These are phyloP conservation scores for Aspergillus melleus DNA, from an alignment of 2,329 filamentous ascomycete species.

Conservation along the genomic window DNA sequence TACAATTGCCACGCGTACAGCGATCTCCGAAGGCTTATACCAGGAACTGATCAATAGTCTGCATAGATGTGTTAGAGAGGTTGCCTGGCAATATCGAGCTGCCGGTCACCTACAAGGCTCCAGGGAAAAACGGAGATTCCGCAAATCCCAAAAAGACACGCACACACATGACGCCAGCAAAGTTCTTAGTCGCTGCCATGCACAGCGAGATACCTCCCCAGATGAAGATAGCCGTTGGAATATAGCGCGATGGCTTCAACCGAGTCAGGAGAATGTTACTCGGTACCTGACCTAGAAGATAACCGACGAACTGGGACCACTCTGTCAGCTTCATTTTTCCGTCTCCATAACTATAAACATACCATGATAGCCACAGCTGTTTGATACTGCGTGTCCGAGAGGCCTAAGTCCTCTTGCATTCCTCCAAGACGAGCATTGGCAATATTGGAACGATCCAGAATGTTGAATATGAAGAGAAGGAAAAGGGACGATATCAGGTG, in stretches of 20 bases:
- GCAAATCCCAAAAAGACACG: constrained; percentile 44
- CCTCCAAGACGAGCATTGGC: constrained; percentile 66
- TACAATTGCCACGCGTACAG: constrained; percentile 46
- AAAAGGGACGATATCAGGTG: constrained; percentile 17
- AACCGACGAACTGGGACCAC: constrained; percentile 36
- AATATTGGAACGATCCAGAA: constrained; percentile 66
- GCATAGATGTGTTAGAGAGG: not conserved
- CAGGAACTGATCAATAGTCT: constrained; percentile 44
- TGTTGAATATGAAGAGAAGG: constrained; percentile 29
- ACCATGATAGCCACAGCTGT: constrained; percentile 66
- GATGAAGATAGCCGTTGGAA: constrained; percentile 36
- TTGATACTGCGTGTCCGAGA: constrained; percentile 61
- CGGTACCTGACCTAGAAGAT: constrained; percentile 51
- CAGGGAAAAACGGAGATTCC: constrained; percentile 60
- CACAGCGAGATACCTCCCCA: constrained; percentile 21
- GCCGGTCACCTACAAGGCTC: constrained; percentile 34
- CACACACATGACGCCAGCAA: constrained; percentile 20
- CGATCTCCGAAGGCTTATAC: constrained; percentile 67
- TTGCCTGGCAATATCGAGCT: no score
- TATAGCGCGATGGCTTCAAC: constrained; percentile 30
- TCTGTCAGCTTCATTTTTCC: not conserved
- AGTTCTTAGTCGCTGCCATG: constrained; percentile 41
- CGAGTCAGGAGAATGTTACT: constrained; percentile 34
- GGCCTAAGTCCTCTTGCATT: constrained; percentile 59
- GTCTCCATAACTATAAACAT: not conserved